A percentile compares a stretch with the other conserved stretches of the same genome.
Evolutionary conservation across 441 rosid species (phyloP).

Genomic region (Adansonia grandidieri): DNA sequence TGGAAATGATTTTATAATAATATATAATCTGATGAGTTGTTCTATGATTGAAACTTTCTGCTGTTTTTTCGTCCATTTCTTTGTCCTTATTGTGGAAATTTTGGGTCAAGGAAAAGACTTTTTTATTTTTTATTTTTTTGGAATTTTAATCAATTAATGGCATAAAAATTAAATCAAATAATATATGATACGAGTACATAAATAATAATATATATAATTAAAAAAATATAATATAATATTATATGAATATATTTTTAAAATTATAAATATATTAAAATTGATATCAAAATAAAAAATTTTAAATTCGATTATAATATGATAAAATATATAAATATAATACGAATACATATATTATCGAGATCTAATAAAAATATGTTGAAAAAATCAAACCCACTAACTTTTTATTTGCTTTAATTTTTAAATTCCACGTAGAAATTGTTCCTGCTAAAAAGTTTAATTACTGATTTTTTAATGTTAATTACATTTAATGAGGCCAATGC

Average conservation of each 20-base stretch:
- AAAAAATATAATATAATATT: not conserved
- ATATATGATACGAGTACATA: too few species aligned
- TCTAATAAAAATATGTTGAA: too few species aligned
- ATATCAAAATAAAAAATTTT: too few species aligned
- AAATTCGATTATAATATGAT: too few species aligned
- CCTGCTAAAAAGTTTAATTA: not conserved
- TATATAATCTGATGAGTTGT: not conserved
- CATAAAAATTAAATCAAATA: not conserved
- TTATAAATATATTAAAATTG: too few species aligned
- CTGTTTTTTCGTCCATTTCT: slow-evolving; percentile 37
- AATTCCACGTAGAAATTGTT: not conserved
- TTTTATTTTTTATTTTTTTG: not conserved
- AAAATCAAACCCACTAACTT: not conserved
- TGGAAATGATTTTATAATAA: slow-evolving; percentile 1
- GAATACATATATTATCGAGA: too few species aligned
- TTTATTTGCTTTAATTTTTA: not conserved
- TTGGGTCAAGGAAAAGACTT: slow-evolving; percentile 6
- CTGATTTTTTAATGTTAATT: not conserved
- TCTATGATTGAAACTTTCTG: slow-evolving; percentile 16
- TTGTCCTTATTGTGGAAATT: slow-evolving; percentile 31
- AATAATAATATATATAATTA: not conserved
- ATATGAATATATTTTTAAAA: too few species aligned
- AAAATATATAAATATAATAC: too few species aligned
- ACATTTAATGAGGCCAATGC: not conserved
- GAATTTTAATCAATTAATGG: not conserved